Base-by-base conservation (phyloP, 257 asterid genomes). In the Fraxinus excelsior region DNA sequence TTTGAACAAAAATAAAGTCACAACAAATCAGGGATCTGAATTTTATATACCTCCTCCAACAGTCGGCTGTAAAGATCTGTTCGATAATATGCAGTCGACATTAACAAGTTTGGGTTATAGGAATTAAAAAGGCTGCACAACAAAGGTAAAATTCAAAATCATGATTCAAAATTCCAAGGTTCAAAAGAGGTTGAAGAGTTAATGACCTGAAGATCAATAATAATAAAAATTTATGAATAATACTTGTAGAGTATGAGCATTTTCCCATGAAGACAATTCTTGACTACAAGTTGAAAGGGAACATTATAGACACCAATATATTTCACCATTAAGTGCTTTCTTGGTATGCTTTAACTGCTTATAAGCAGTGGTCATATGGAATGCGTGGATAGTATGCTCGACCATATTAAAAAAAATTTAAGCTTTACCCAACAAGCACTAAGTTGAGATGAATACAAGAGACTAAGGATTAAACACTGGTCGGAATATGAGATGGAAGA, bases 61-160 rank as follows among this genome's bases (percentile, higher is more conserved):
- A 10, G 85, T 35, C 96, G 88, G 81, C 88, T 85, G 87, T 93
- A 92, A 65, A 93, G 89, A 84, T 91, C 96, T 53, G 89, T 91
- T 79, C 96, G 94, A 78, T 89, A 85, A 82, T 90, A 92, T 71
- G 97, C 96, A 69, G 97, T 93, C 78, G 98, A 96, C 96, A 91
- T 83, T 91, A 96, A 82, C 81, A 79, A 75, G 68, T 79, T 85
- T 73, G 98, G 97, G 80, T 92, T 87, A 82, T 88, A 96, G 42
- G 98, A 96, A 62, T 81, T 88, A 88, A 96, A 93, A 79, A 96
- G 94, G 82, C 97, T 91, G 98, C 85, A 83, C 83, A 83, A 81
- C 67, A 70, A 70, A 72, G 77, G 60, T 74, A n/a, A 66, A 82
- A 75, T 58, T 64, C 72, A 56, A 72, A 72, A 16, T 77, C 74